Evolutionary conservation across 2,329 filamentous ascomycete genomes (phyloP).

Genomic region (Polychaeton citri): DNA sequence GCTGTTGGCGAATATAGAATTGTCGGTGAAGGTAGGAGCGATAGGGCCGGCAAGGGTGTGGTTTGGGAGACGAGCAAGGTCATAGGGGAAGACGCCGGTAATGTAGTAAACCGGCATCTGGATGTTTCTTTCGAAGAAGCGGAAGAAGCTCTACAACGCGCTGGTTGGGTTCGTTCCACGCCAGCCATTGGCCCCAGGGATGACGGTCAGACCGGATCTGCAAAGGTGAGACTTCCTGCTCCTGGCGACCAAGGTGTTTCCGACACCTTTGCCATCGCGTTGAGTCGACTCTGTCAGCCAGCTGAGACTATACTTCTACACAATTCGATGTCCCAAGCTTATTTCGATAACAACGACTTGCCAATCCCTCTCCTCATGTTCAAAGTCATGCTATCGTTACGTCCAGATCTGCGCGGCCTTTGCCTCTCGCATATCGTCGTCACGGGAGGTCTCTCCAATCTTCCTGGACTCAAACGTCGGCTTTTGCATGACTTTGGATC

Average conservation of each 20-base stretch:
- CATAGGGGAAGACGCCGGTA: conserved; percentile 35
- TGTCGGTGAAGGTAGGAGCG: conserved; percentile 54
- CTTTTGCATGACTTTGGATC: conserved; percentile 61
- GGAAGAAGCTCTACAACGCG: conserved; percentile 61
- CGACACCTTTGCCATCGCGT: conserved; percentile 50
- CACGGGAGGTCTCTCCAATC: conserved; percentile 63
- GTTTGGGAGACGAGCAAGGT: conserved; percentile 55
- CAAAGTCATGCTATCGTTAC: conserved; percentile 58
- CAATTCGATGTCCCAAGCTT: conserved; percentile 34
- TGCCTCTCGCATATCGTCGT: conserved; percentile 88
- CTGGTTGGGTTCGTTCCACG: conserved; percentile 55
- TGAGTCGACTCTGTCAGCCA: conserved; percentile 57
- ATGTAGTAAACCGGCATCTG: conserved; percentile 12
- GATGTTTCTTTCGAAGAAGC: conserved; percentile 53
- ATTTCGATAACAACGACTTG: conserved; percentile 77
- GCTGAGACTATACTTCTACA: conserved; percentile 65
- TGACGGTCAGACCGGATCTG: conserved; percentile 16
- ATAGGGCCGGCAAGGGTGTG: conserved; percentile 61
- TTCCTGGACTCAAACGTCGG: conserved; percentile 67
- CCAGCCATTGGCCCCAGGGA: conserved; percentile 18
- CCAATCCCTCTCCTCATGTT: conserved; percentile 68
- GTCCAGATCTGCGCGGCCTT: conserved; percentile 65
- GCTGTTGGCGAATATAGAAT: conserved; percentile 85
- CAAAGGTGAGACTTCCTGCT: neutral
- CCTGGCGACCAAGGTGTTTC: conserved; percentile 22